Percentiles rank a stretch among this genome's conserved stretches.
Conservation (phyloP, 75 land plant species). For the Selaginella moellendorffii region DNA sequence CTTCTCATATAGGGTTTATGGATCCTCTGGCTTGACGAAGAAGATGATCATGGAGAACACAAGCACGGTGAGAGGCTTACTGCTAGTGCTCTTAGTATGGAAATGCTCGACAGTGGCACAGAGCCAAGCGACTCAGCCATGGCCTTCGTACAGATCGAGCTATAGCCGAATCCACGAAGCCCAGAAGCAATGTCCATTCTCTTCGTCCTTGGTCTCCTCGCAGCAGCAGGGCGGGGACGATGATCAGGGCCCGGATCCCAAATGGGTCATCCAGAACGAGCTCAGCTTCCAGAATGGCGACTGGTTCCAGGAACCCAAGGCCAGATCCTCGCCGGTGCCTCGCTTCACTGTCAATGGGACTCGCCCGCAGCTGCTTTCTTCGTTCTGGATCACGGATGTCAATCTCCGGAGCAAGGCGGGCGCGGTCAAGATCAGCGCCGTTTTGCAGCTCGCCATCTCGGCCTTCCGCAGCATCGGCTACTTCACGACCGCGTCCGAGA, state of each 20-base stretch:
- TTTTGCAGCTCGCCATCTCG: slow-evolving; percentile 22
- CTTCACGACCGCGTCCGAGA: neutral
- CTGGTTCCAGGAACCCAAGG: neutral
- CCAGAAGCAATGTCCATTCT: neutral
- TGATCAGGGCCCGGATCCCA: neutral
- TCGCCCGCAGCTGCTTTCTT: slow-evolving; percentile 16
- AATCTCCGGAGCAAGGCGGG: slow-evolving; percentile 10
- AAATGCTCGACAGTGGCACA: no score
- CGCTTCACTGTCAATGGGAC: no score
- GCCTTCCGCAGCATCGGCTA: slow-evolving; percentile 6
- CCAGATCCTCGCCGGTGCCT: neutral
- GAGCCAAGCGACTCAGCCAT: no score
- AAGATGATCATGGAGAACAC: no score
- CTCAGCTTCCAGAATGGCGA: neutral
- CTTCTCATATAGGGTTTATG: no score
- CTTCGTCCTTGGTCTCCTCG: no score
- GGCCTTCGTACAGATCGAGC: neutral
- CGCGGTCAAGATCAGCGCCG: slow-evolving; percentile 27
- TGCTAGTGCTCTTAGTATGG: no score
- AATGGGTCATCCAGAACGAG: neutral
- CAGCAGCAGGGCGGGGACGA: neutral
- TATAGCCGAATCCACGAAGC: neutral
- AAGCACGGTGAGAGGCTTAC: no score
- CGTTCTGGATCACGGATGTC: slow-evolving; percentile 29
- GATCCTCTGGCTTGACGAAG: no score